These are phyloP conservation scores for Cucumis hystrix DNA, from an alignment of 306 rosid genomes.

Conservation along the genomic window DNA sequence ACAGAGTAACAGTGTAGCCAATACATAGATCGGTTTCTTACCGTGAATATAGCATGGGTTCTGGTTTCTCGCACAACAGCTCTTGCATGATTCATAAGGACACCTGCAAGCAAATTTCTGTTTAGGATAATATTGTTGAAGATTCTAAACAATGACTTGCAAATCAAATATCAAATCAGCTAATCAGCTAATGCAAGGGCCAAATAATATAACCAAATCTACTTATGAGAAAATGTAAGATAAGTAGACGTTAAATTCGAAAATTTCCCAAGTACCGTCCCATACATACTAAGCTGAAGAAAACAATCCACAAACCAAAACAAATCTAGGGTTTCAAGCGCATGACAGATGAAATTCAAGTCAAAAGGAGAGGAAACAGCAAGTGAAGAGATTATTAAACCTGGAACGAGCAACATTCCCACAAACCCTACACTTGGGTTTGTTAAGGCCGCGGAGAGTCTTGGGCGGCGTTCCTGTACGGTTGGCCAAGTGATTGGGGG, in stretches of 20 bases:
- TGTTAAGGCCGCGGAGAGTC: constrained; percentile 57
- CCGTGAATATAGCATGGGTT: constrained; percentile 95
- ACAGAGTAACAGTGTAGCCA: neutral
- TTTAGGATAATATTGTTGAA: neutral
- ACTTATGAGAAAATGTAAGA: neutral
- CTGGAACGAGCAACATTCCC: constrained; percentile 99
- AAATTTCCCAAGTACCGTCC: neutral
- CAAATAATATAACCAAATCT: neutral
- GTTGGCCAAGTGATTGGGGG: constrained; percentile 13
- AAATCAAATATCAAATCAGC: neutral
- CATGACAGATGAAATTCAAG: neutral
- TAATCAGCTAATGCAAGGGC: neutral
- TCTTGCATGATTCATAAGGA: constrained; percentile 83
- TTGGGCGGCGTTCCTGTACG: constrained; percentile 43
- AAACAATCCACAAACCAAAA: neutral
- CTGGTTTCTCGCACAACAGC: constrained; percentile 88
- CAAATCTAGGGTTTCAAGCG: constrained; percentile 5
- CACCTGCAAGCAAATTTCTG: constrained; percentile 36
- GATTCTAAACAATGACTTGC: neutral
- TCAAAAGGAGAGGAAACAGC: neutral
- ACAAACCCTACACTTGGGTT: constrained; percentile 68
- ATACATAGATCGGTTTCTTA: constrained; percentile 8
- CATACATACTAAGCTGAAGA: neutral
- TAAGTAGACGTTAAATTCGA: neutral
- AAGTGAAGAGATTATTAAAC: constrained; percentile 12